These are phyloP conservation scores for Pharus latifolius DNA, from an alignment of 176 grass and related monocot genomes.

Conservation along the genomic window DNA sequence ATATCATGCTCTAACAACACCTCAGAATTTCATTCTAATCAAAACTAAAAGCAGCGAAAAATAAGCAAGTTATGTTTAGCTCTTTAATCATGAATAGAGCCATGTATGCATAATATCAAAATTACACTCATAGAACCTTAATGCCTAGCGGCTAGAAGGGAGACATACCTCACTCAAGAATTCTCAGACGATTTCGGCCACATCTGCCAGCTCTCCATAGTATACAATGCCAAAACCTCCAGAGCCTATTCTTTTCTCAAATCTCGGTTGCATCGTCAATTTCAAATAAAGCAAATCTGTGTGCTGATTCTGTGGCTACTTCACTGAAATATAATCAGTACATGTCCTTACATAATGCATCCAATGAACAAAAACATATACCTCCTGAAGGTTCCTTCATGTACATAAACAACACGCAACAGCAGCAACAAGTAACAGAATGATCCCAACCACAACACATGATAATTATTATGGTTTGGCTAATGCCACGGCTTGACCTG, in stretches of 20 bases:
- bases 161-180: slow-evolving; percentile 79
- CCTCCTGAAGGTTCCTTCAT: slow-evolving; percentile 42
- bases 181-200: slow-evolving; percentile 77
- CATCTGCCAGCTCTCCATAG: slow-evolving; percentile 80
- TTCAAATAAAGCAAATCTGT: slow-evolving; percentile 79
- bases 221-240: slow-evolving; percentile 96
- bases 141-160: neutral
- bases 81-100: neutral
- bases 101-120: neutral
- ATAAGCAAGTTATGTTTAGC: neutral
- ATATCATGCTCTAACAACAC: neutral
- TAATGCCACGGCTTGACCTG: slow-evolving; percentile 6
- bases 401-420: slow-evolving; percentile 49
- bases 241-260: slow-evolving; percentile 77
- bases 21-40: neutral
- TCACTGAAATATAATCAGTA: slow-evolving; percentile 62
- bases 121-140: neutral
- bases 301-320: slow-evolving; percentile 69
- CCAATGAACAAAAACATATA: slow-evolving; percentile 20
- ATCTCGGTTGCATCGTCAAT: slow-evolving; percentile 85
- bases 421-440: slow-evolving; percentile 46
- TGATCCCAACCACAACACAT: slow-evolving; percentile 35
- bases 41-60: neutral
- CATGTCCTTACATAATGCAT: slow-evolving; percentile 6
- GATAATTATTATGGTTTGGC: slow-evolving; percentile 33